Percentiles rank a stretch among this genome's conserved stretches.
These are phyloP conservation scores for Penicillium expansum DNA, from an alignment of 2,329 filamentous ascomycete species.

Conservation along the genomic window DNA sequence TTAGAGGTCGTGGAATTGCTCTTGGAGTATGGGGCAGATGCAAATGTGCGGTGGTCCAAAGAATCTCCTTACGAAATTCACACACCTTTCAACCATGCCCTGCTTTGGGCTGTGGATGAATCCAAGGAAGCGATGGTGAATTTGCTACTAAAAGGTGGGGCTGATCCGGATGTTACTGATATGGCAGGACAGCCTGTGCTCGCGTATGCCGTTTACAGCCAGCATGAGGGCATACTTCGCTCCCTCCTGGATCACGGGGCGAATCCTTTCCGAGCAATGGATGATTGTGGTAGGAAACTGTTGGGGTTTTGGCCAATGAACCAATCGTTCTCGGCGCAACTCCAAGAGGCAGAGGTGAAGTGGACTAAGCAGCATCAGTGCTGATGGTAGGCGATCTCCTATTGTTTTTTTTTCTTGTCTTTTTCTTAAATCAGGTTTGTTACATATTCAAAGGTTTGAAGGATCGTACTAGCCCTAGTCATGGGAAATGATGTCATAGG, in stretches of 20 bases:
- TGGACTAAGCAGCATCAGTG: background rate
- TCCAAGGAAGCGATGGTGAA: background rate
- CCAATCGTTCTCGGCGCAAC: background rate
- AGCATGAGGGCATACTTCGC: background rate
- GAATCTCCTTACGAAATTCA: fast-evolving
- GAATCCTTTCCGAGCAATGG: background rate
- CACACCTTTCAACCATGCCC: background rate
- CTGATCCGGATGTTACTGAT: background rate
- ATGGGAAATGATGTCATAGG: background rate
- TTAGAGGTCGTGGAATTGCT: background rate
- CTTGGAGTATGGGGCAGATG: background rate
- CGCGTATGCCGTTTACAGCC: background rate
- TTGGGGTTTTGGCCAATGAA: background rate
- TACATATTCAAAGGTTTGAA: background rate
- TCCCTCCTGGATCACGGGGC: background rate
- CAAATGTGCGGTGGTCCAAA: background rate
- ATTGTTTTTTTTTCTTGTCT: background rate
- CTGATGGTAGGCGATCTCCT: background rate
- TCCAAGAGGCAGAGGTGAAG: background rate
- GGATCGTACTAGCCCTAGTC: background rate
- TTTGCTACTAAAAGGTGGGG: background rate
- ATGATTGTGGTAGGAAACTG: background rate
- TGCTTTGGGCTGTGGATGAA: background rate
- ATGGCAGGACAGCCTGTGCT: background rate
- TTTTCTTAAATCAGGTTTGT: background rate